Conservation (phyloP, 305 asterid species). For the Fraxinus nigra region DNA sequence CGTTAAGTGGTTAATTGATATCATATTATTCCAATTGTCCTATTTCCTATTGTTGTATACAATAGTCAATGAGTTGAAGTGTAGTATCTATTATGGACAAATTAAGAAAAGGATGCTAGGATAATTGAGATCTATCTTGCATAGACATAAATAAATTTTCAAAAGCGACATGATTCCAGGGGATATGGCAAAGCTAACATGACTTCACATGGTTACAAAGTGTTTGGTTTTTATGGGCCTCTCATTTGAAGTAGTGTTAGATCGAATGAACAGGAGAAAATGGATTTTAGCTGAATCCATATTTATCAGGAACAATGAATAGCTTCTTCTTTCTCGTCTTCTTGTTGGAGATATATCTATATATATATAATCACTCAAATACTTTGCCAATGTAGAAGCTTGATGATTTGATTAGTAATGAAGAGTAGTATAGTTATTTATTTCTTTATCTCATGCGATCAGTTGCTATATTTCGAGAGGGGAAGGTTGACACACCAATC, state of each 20-base stretch:
- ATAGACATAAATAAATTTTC: not conserved
- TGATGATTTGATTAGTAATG: not conserved
- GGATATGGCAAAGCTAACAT: not conserved
- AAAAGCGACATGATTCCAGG: not conserved
- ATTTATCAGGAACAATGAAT: not conserved
- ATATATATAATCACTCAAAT: not conserved
- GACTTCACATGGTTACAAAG: not conserved
- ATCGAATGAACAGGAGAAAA: not conserved
- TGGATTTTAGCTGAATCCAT: not conserved
- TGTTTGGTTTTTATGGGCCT: not conserved
- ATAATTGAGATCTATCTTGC: not conserved
- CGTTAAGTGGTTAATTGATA: not conserved
- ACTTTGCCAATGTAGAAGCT: not conserved
- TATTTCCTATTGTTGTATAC: not conserved
- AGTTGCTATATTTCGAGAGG: conserved; percentile 96
- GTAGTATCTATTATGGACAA: not conserved
- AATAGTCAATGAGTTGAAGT: not conserved
- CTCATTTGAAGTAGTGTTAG: not conserved
- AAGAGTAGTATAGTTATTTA: conserved; percentile 14
- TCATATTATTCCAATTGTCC: not conserved
- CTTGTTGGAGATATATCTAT: not conserved
- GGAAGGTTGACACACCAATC: conserved; percentile 76
- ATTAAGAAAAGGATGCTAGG: not conserved
- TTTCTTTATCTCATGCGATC: conserved; percentile 34
- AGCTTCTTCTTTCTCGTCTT: not conserved